Evolutionary conservation across 2,329 filamentous ascomycete genomes (phyloP).

Genomic region (Fusarium sp.): DNA sequence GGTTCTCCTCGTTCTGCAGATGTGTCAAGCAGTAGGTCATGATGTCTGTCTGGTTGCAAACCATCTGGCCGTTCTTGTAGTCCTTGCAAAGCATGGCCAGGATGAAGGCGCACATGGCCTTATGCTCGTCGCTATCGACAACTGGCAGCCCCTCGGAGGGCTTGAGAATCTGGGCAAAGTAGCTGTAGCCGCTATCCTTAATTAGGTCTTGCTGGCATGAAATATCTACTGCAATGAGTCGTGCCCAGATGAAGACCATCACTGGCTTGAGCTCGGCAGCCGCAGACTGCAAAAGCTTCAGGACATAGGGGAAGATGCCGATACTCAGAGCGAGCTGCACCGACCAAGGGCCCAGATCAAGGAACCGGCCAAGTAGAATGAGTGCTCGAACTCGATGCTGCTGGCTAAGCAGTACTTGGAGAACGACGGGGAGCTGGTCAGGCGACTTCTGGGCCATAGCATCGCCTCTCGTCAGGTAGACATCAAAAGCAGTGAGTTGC

Average conservation of each 20-base stretch:
- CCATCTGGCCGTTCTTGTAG: slow-evolving; percentile 90
- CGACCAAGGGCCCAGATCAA: slow-evolving; percentile 97
- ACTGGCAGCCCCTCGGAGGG: slow-evolving; percentile 86
- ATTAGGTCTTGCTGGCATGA: slow-evolving; percentile 93
- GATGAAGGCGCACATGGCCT: slow-evolving; percentile 99
- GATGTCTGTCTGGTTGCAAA: slow-evolving; percentile 90
- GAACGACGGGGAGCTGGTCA: slow-evolving; percentile 94
- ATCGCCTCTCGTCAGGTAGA: slow-evolving; percentile 85
- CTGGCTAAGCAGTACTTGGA: slow-evolving; percentile 95
- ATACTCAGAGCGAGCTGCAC: slow-evolving; percentile 98
- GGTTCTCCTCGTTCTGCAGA: slow-evolving; percentile 86
- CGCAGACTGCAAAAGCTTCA: slow-evolving; percentile 95
- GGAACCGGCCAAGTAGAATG: slow-evolving; percentile 90
- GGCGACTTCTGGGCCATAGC: slow-evolving; percentile 88
- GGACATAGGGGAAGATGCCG: slow-evolving; percentile 98
- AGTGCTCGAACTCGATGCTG: slow-evolving; percentile 92
- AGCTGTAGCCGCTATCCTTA: slow-evolving; percentile 97
- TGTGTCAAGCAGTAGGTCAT: slow-evolving; percentile 90
- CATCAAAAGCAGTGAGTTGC: slow-evolving; percentile 95
- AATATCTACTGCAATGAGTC: slow-evolving; percentile 93
- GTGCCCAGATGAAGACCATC: slow-evolving; percentile 99
- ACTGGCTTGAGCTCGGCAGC: slow-evolving; percentile 95
- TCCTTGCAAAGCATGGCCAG: slow-evolving; percentile 97
- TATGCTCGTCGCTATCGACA: slow-evolving; percentile 90
- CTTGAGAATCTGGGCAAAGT: slow-evolving; percentile 94